Base-by-base conservation (phyloP, 2,329 filamentous ascomycete species). In the Alternaria hordeiaustralica region DNA sequence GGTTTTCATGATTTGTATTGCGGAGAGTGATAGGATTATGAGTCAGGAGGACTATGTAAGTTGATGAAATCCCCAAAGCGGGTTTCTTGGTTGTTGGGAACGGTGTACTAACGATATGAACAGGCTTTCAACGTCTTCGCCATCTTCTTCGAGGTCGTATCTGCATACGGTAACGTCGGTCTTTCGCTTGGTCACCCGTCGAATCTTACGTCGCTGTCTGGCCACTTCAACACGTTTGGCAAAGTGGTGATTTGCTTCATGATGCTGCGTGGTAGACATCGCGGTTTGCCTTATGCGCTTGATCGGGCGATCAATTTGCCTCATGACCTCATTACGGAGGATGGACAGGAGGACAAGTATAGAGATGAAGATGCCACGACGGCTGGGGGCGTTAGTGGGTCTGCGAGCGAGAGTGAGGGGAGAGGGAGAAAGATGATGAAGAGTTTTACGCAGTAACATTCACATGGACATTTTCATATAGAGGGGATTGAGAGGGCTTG, bases 1-100 rank as follows among this genome's bases (percentile, higher is more conserved):
- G 1, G 88, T 97, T 69, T 99, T 99, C 81, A 88, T 98, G 76
- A 92, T 99, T 72, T 87, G 91, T 63, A 97, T 98, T 71, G 89
- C 92, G 21, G 96, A 99, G 82, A 95, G 94, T 3, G 61, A 74
- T 9, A 88, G 89, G 20, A 84, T 99, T 12, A 84, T 92, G 75
- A 86, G 86, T 71, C 81, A 78, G 15, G 83, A 89, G 60, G 82
- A 89, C 46, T 83, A 83, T 63, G 75, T 58, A 41, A 26, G 44
- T 50, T 12, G n/a, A 9, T 6, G 1, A 11, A 8, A 23, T 12
- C 12, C 3, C 8, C 15, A 8, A n/a, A 18, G 33, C 33, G 15
- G 33, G 33, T 10, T 41, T n/a, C 12, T 7, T 23, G 0, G 20
- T n/a, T 8, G 18, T 4, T 11, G 21, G 7, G 5, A 13, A 20